Evolutionary conservation across 345 rosid genomes (phyloP), one percentile per base, ranked within the genome.

Genomic region (Brassica nigra): DNA sequence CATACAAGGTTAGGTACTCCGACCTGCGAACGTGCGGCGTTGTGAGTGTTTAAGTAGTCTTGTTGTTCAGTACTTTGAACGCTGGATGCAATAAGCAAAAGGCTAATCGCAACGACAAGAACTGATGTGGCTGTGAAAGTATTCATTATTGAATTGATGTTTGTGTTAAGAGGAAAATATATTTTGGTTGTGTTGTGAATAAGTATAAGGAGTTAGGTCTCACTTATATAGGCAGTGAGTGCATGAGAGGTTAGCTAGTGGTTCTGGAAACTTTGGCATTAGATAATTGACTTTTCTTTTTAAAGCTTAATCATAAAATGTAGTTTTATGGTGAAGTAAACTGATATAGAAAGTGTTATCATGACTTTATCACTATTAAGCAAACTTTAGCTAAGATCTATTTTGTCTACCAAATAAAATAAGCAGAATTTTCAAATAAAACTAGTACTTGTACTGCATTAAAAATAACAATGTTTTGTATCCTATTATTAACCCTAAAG

Each of bases 31-130:
- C 91, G 86, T 9, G 88, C 90, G 0, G 63, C 11, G 69, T 88
- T 90, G 88, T 90, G 91, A 30, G 81, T 76, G 34, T 75, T 28
- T 58, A 88, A 42, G 68, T 49, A 88, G 79, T 88, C 87, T 66
- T 80, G 87, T 0, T 10, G 76, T 14, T 23, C 71, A 3, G 88
- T 44, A 82, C 83, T 63, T 42, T 86, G 90, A 30, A 86, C 67
- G 16, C 28, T 65, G 34, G 71, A 39, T 62, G 73, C 62, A 15
- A 58, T 58, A 14, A 59, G 20, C 27, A 78, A 28, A 66, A 78
- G 15, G 75, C 62, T 76, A 23, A 23, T 28, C 74, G 29, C 68
- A 33, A 62, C 14, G 57, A 74, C 49, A 18, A 74, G 3, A 68
- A 80, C 7, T 59, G 39, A 47, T 71, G 57, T 4, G 39, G 34